Evolutionary conservation across 228 moss, liverwort and hornwort species (phyloP).

Genomic region (Sphagnum magellanicum): DNA sequence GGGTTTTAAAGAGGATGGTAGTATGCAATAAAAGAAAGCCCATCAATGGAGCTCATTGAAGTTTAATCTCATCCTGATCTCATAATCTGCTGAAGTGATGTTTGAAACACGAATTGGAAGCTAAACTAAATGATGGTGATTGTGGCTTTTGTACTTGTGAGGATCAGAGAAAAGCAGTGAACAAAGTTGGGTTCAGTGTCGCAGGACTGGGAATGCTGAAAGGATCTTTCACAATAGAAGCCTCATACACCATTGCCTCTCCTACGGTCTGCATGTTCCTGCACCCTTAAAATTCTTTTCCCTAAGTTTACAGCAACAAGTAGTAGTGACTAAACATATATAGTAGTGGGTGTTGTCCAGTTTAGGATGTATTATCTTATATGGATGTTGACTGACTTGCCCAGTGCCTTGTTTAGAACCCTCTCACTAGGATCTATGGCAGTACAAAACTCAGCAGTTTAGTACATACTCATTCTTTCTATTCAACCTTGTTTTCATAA

Average conservation of each 20-base stretch:
- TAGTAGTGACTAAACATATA: neutral
- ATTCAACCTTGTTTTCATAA: no score
- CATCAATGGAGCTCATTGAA: no score
- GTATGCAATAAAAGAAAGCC: no score
- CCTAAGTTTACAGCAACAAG: neutral
- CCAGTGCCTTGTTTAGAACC: neutral
- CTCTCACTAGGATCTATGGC: neutral
- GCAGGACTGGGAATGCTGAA: constrained; percentile 76
- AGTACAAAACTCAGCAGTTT: no score
- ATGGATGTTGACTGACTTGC: neutral
- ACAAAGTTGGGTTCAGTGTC: constrained; percentile 66
- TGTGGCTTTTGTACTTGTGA: neutral
- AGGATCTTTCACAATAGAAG: constrained; percentile 79
- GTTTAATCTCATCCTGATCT: no score
- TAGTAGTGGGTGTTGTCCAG: neutral
- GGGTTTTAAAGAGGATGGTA: no score
- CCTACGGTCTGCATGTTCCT: constrained; percentile 36
- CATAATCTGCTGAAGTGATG: no score
- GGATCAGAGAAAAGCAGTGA: constrained; percentile 61
- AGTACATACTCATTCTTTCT: no score
- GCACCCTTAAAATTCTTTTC: neutral
- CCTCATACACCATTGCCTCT: constrained; percentile 62
- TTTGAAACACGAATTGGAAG: no score
- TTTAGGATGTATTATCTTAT: neutral
- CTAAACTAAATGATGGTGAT: neutral